phyloP scores from a whole-genome alignment of 2,329 filamentous ascomycete species.

The Alternaria brassicae region DNA sequence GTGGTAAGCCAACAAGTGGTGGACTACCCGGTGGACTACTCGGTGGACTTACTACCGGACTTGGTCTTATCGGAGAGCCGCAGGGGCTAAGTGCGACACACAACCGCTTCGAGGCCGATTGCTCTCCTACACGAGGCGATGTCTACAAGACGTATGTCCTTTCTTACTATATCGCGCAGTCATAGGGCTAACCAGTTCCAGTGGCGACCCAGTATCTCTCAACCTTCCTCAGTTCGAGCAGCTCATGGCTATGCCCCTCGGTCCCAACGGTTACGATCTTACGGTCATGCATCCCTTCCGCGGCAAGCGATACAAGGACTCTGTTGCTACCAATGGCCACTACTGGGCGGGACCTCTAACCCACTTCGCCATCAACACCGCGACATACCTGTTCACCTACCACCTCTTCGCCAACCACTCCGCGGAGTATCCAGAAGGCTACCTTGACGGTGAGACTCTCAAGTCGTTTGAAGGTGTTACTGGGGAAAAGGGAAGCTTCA shows the following conservation, averaged over 20 bases:
- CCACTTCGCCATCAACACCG: constrained; percentile 24
- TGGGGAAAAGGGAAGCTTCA: constrained; percentile 27
- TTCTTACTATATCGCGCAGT: not conserved
- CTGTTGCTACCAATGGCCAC: constrained; percentile 22
- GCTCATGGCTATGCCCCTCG: constrained; percentile 9
- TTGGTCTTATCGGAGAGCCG: constrained; percentile 22
- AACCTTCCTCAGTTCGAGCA: constrained; percentile 8
- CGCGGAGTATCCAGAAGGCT: constrained; percentile 29
- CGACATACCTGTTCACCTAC: constrained; percentile 15
- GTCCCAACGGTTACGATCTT: constrained; percentile 3
- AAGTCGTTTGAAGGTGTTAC: constrained; percentile 30
- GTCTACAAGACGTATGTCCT: constrained; percentile 9
- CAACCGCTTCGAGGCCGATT: constrained; percentile 28
- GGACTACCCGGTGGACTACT: constrained; percentile 28
- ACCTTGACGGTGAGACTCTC: constrained; percentile 24
- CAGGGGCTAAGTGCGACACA: constrained; percentile 25
- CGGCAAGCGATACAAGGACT: constrained; percentile 29
- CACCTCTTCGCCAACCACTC: constrained; percentile 32
- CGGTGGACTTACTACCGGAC: constrained; percentile 23
- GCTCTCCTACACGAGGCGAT: constrained; percentile 23
- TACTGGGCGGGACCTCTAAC: constrained; percentile 26
- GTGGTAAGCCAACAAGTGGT: constrained; percentile 21
- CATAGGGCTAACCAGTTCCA: not conserved
- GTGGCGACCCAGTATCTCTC: constrained; percentile 8
- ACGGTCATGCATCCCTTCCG: constrained; percentile 14